phyloP scores from a whole-genome alignment of 148 eudicot genomes.

The Chenopodium quinoa region DNA sequence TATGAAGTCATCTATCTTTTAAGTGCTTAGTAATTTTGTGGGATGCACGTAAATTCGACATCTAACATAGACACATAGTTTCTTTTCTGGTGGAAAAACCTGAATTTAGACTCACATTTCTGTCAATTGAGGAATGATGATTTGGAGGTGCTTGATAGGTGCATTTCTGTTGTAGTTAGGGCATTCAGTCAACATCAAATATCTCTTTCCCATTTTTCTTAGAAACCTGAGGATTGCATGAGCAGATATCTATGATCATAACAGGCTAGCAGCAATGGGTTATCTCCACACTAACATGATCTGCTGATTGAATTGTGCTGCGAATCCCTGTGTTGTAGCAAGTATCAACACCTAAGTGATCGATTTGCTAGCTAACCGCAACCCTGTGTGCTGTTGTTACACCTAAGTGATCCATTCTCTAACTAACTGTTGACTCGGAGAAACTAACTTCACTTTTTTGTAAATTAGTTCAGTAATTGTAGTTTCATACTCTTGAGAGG shows the following conservation, averaged over 20 bases:
- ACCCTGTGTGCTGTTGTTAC: neutral
- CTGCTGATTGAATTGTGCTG: neutral
- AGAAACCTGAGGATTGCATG: conserved; percentile 5
- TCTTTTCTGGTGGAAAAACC: neutral
- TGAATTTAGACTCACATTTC: neutral
- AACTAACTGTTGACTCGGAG: neutral
- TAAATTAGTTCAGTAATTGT: neutral
- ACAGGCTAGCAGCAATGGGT: neutral
- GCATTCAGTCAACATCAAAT: conserved; percentile 24
- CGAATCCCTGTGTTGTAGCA: neutral
- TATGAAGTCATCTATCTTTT: neutral
- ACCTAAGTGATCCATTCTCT: neutral
- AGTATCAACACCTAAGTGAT: neutral
- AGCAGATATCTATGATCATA: neutral
- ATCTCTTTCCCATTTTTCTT: conserved; percentile 7
- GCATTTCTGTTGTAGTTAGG: conserved; percentile 12
- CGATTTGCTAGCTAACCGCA: neutral
- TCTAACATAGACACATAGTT: neutral
- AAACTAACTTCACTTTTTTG: neutral
- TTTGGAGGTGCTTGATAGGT: neutral
- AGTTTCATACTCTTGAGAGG: neutral
- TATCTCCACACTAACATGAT: neutral
- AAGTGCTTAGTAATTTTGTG: neutral
- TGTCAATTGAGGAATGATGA: neutral
- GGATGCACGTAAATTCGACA: conserved; percentile 1